phyloP scores from a whole-genome alignment of 805 yeast species.

The Ogataea chonburiensis region DNA sequence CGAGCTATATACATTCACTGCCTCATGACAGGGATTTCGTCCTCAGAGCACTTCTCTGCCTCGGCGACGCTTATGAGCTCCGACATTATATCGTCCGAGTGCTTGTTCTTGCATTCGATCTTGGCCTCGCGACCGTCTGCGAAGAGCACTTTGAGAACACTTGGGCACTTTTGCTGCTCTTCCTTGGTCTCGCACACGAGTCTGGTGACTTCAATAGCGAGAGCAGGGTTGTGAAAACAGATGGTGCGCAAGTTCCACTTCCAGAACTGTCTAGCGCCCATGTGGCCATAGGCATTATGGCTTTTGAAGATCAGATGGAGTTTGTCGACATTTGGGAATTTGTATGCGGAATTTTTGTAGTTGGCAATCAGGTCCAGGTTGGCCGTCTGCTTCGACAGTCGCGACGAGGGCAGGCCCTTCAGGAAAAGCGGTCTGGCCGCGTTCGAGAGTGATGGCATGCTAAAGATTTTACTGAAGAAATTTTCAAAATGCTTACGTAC shows the following conservation, averaged over 20 bases:
- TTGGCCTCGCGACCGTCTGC: slow-evolving; percentile 38
- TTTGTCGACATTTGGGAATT: slow-evolving; percentile 38
- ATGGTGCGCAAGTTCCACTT: slow-evolving; percentile 69
- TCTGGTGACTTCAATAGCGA: slow-evolving; percentile 60
- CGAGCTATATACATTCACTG: not conserved
- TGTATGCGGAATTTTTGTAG: slow-evolving; percentile 41
- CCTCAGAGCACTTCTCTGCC: slow-evolving; percentile 50
- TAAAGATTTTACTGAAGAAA: slow-evolving; percentile 4
- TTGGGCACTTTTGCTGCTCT: slow-evolving; percentile 45
- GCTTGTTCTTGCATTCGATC: slow-evolving; percentile 54
- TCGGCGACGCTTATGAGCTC: slow-evolving; percentile 51
- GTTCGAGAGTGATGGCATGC: slow-evolving; percentile 17
- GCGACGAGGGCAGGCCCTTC: slow-evolving; percentile 39
- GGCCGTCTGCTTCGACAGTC: slow-evolving; percentile 46
- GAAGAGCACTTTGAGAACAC: slow-evolving; percentile 42
- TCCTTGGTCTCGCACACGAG: slow-evolving; percentile 43
- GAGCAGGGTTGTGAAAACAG: slow-evolving; percentile 76
- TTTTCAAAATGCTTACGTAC: not conserved
- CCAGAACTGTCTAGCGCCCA: slow-evolving; percentile 78
- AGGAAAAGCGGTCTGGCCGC: slow-evolving; percentile 27
- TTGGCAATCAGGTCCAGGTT: slow-evolving; percentile 53
- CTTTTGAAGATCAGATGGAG: slow-evolving; percentile 55
- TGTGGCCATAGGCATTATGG: slow-evolving; percentile 50
- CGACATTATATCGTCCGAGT: slow-evolving; percentile 52
- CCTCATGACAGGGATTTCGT: slow-evolving; percentile 40